Percentiles rank a stretch among this genome's conserved stretches.
These are phyloP conservation scores for Rhizodiscina lignyota DNA, from an alignment of 495 filamentous ascomycete genomes.

Conservation along the genomic window DNA sequence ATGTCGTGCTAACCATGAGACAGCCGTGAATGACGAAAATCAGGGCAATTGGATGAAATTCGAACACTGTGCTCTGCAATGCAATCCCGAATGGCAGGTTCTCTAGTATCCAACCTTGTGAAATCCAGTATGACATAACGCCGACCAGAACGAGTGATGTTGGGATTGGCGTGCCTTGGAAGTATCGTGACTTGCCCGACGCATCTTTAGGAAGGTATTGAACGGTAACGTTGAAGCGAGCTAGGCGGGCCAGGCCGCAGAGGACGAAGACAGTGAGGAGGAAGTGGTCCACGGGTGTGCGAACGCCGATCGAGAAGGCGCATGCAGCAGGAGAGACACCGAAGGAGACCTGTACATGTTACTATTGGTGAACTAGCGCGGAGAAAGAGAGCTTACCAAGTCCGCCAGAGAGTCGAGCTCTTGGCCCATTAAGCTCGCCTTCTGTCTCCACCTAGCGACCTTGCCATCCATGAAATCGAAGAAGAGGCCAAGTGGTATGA, in stretches of 20 bases:
- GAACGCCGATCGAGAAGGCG: conserved; percentile 80
- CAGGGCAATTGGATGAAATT: conserved; percentile 73
- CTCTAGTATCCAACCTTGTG: conserved; percentile 60
- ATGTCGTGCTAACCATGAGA: conserved; percentile 82
- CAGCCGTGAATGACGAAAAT: conserved; percentile 77
- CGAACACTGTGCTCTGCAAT: conserved; percentile 48
- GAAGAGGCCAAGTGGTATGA: conserved; percentile 89
- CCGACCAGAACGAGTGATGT: conserved; percentile 65
- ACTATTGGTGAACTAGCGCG: neutral
- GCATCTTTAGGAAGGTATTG: conserved; percentile 76
- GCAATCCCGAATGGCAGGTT: conserved; percentile 53
- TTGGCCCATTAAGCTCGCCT: conserved; percentile 93
- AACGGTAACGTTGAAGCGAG: conserved; percentile 94
- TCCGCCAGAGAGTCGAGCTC: conserved; percentile 96
- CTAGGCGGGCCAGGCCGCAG: conserved; percentile 82
- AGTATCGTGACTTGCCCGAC: conserved; percentile 79
- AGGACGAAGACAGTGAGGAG: conserved; percentile 83
- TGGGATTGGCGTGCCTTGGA: conserved; percentile 93
- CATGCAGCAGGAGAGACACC: conserved; percentile 74
- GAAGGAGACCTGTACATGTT: conserved; percentile 63
- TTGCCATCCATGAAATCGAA: conserved; percentile 98
- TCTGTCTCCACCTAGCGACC: conserved; percentile 87
- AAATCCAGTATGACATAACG: conserved; percentile 82
- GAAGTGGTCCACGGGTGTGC: conserved; percentile 72
- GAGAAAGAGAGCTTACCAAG: conserved; percentile 39